Percentiles rank a stretch among this genome's conserved stretches.
These are phyloP conservation scores for Physcomitrellopsis africana DNA, from an alignment of 225 moss, liverwort and hornwort species.

Conservation along the genomic window DNA sequence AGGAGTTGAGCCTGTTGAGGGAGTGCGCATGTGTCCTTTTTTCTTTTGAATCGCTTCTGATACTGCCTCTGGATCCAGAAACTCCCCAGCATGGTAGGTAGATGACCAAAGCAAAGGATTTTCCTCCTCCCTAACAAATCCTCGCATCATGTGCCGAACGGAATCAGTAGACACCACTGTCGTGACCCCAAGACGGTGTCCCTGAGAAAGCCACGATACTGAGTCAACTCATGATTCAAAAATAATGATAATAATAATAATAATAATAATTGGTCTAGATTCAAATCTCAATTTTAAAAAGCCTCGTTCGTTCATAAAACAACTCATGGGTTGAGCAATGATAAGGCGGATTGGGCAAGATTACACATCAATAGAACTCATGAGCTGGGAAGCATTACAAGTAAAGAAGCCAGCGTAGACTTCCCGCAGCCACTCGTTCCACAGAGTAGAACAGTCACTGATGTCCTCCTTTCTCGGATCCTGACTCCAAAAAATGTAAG, in stretches of 20 bases:
- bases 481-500: constrained; percentile 30
- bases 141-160: constrained; percentile 98
- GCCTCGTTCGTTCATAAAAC: too few species aligned
- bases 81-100: constrained; percentile 97
- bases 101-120: constrained; percentile 95
- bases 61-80: constrained; percentile 73
- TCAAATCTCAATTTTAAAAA: too few species aligned
- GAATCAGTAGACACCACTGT: constrained; percentile 98
- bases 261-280: too few species aligned
- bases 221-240: background rate
- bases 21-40: constrained; percentile 53
- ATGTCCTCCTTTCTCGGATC: constrained; percentile 88
- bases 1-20: constrained; percentile 44
- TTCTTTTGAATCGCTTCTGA: constrained; percentile 78
- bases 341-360: too few species aligned
- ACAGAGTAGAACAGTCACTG: constrained; percentile 88
- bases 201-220: constrained; percentile 49
- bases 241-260: too few species aligned
- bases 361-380: background rate
- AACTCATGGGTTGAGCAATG: too few species aligned
- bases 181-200: constrained; percentile 88
- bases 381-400: constrained; percentile 44
- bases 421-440: constrained; percentile 98
- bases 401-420: constrained; percentile 88
- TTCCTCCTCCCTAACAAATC: constrained; percentile 86